These are phyloP conservation scores for Metrosideros polymorpha DNA, from an alignment of 441 rosid genomes.

Conservation along the genomic window DNA sequence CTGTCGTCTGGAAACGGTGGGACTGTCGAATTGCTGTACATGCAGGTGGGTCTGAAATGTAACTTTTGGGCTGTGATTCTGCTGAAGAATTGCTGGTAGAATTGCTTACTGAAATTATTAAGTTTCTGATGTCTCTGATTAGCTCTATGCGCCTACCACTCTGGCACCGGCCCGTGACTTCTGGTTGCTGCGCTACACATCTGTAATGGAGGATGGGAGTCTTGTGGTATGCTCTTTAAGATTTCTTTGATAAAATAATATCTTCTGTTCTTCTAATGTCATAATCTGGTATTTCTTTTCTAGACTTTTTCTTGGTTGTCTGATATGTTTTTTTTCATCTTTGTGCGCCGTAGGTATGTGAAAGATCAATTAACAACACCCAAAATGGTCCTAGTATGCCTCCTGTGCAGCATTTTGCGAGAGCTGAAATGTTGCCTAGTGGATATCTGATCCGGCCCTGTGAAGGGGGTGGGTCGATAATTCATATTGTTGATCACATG, in stretches of 20 bases:
- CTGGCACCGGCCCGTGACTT: constrained; percentile 74
- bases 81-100: background rate
- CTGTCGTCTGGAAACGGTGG: constrained; percentile 63
- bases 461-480: constrained; percentile 73
- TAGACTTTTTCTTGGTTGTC: background rate
- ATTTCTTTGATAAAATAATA: background rate
- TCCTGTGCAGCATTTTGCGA: constrained; percentile 52
- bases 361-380: constrained; percentile 59
- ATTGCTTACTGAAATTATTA: background rate
- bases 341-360: constrained; percentile 33
- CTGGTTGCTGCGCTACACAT: constrained; percentile 71
- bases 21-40: constrained; percentile 57
- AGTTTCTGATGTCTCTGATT: background rate
- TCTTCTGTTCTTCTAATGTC: background rate
- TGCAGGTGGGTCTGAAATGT: constrained; percentile 36
- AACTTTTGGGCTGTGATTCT: background rate
- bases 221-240: constrained; percentile 43
- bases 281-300: background rate
- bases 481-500: constrained; percentile 62
- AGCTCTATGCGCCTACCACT: constrained; percentile 77
- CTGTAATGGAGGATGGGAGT: constrained; percentile 69
- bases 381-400: constrained; percentile 75
- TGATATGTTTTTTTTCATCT: background rate
- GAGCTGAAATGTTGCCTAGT: constrained; percentile 62
- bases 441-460: constrained; percentile 71